A percentile compares a stretch with the other conserved stretches of the same genome.
Evolutionary conservation across 805 yeast species (phyloP).

Genomic region (Schwanniomyces pseudopolymorphus): DNA sequence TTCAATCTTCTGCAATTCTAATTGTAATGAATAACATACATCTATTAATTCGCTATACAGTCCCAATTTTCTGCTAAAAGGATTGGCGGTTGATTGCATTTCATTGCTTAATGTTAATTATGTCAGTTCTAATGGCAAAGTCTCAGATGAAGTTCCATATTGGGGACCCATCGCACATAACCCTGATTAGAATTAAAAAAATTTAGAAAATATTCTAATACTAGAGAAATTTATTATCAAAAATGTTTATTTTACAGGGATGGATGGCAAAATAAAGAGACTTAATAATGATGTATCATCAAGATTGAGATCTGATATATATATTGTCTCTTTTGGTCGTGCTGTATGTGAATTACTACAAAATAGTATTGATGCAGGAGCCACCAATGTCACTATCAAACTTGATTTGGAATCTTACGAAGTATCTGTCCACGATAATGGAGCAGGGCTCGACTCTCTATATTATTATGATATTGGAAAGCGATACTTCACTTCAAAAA

Average conservation of each 20-base stretch:
- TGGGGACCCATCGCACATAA: background rate
- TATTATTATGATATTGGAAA: conserved; percentile 50
- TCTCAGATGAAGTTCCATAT: background rate
- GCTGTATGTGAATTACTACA: conserved; percentile 52
- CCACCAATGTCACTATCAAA: conserved; percentile 35
- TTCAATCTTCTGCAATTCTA: no score
- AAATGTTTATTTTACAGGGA: background rate
- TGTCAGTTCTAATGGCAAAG: no score
- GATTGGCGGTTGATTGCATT: background rate
- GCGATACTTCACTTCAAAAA: conserved; percentile 57
- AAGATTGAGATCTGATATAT: conserved; percentile 30
- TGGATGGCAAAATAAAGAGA: conserved; percentile 5
- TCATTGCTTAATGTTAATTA: background rate
- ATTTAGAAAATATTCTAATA: no score
- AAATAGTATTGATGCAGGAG: conserved; percentile 56
- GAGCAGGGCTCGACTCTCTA: conserved; percentile 57
- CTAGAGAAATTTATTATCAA: background rate
- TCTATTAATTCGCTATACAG: background rate
- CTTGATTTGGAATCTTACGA: conserved; percentile 31
- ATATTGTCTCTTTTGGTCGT: conserved; percentile 33
- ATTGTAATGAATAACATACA: no score
- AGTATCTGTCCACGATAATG: conserved; percentile 61
- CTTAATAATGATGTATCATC: conserved; percentile 11
- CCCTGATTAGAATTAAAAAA: background rate
- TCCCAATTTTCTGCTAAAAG: background rate